Conservation (phyloP, 768 basidiomycete species). For the Clitopilus passeckerianus region DNA sequence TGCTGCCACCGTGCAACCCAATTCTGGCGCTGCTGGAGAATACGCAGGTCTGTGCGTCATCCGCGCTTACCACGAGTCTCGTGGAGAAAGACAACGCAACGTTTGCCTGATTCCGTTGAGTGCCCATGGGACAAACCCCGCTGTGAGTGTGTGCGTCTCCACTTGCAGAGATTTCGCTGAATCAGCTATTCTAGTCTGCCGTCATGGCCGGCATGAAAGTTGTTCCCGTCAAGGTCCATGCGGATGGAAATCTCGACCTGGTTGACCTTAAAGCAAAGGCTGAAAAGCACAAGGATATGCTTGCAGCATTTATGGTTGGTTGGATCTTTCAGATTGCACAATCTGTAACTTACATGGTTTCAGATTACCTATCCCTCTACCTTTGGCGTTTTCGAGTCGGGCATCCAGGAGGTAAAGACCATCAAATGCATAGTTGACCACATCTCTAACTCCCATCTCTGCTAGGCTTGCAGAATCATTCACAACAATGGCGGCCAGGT, state of each 20-base stretch:
- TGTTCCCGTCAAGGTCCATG: constrained; percentile 85
- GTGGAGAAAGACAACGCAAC: constrained; percentile 80
- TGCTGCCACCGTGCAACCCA: constrained; percentile 95
- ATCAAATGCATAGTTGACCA: not conserved
- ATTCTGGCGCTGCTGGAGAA: constrained; percentile 97
- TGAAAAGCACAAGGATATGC: constrained; percentile 82
- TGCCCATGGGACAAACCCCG: constrained; percentile 98
- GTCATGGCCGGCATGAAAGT: constrained; percentile 98
- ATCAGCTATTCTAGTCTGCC: constrained; percentile 62
- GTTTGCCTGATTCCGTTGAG: constrained; percentile 93
- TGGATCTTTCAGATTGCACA: not conserved
- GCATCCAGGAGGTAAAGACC: constrained; percentile 61
- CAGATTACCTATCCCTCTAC: constrained; percentile 97
- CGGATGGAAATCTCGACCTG: constrained; percentile 87
- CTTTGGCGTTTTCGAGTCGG: constrained; percentile 95
- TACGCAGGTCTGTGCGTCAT: constrained; percentile 95
- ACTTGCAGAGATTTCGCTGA: constrained; percentile 9
- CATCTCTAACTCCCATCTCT: not conserved
- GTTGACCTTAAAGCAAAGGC: constrained; percentile 84
- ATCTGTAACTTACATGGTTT: constrained; percentile 2
- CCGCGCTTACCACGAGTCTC: constrained; percentile 88
- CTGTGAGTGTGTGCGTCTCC: constrained; percentile 47
- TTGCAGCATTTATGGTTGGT: constrained; percentile 93
- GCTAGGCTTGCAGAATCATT: constrained; percentile 84
- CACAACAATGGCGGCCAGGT: constrained; percentile 97